These are phyloP conservation scores for Barnettozyma pratensis DNA, from an alignment of 805 yeast species.

Conservation along the genomic window DNA sequence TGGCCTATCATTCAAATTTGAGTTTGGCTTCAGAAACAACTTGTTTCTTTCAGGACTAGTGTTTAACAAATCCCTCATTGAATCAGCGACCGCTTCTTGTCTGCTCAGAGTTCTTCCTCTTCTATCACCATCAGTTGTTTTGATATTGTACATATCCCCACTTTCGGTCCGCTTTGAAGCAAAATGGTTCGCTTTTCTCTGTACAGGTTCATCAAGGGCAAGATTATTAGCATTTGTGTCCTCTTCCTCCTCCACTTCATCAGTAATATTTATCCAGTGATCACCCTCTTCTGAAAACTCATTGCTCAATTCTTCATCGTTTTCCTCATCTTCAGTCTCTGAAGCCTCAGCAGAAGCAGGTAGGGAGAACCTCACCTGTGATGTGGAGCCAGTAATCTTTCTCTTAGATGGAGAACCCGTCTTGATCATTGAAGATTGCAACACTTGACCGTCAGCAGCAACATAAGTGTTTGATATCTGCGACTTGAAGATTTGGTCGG, in stretches of 20 bases:
- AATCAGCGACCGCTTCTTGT: conserved; percentile 14
- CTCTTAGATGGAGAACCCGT: conserved; percentile 25
- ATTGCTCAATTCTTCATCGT: not conserved
- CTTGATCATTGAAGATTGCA: conserved; percentile 26
- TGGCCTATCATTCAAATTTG: conserved; percentile 29
- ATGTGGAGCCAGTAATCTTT: conserved; percentile 21
- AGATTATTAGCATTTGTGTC: conserved; percentile 8
- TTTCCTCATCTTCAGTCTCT: not conserved
- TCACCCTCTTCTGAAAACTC: not conserved
- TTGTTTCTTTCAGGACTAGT: conserved; percentile 19
- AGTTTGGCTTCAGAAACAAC: conserved; percentile 30
- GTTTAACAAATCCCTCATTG: conserved; percentile 16
- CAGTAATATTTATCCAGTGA: conserved; percentile 3
- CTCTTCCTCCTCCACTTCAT: conserved; percentile 14
- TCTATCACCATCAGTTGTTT: not conserved
- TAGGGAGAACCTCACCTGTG: conserved; percentile 26
- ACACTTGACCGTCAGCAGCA: conserved; percentile 22
- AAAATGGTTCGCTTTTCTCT: not conserved
- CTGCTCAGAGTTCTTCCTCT: conserved; percentile 6
- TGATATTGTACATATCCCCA: not conserved
- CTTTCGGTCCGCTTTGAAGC: not conserved
- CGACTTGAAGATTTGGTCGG: conserved; percentile 12
- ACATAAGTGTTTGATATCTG: conserved; percentile 16
- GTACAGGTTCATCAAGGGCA: conserved; percentile 4
- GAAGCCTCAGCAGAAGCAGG: conserved; percentile 9